These are phyloP conservation scores for Penicillium verrucosum DNA, from an alignment of 2,329 filamentous ascomycete species.

Conservation along the genomic window DNA sequence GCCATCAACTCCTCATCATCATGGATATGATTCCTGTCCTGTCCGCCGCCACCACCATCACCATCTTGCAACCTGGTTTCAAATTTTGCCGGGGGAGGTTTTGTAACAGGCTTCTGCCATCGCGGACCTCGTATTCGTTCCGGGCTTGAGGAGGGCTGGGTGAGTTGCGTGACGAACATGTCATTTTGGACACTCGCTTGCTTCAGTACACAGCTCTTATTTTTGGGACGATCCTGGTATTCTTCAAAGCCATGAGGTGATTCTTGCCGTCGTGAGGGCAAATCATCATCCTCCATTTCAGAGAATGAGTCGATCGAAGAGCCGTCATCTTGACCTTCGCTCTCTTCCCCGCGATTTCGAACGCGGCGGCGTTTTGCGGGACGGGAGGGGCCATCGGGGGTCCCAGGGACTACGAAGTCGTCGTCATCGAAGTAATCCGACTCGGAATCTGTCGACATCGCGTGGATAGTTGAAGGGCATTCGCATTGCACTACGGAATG, in stretches of 20 bases:
- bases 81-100: slow-evolving; percentile 17
- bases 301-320: slow-evolving; percentile 23
- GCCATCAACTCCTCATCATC: slow-evolving; percentile 35
- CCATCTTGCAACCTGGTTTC: slow-evolving; percentile 9
- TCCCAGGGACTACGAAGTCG: slow-evolving; percentile 28
- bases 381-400: slow-evolving; percentile 23
- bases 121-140: slow-evolving; percentile 51
- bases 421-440: slow-evolving; percentile 34
- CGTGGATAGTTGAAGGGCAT: background rate
- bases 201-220: slow-evolving; percentile 43
- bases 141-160: slow-evolving; percentile 49
- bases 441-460: slow-evolving; percentile 31
- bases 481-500: background rate
- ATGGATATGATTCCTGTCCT: slow-evolving; percentile 15
- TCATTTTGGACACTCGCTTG: slow-evolving; percentile 40
- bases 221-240: slow-evolving; percentile 30
- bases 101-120: slow-evolving; percentile 46
- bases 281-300: slow-evolving; percentile 21
- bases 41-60: background rate
- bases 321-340: slow-evolving; percentile 11
- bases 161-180: slow-evolving; percentile 49
- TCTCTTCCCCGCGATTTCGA: slow-evolving; percentile 13
- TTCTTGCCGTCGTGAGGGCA: slow-evolving; percentile 9
- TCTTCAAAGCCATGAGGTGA: slow-evolving; percentile 21
- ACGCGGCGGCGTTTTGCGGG: slow-evolving; percentile 37